phyloP scores from a whole-genome alignment of 768 basidiomycete genomes.

The Trametes maxima region DNA sequence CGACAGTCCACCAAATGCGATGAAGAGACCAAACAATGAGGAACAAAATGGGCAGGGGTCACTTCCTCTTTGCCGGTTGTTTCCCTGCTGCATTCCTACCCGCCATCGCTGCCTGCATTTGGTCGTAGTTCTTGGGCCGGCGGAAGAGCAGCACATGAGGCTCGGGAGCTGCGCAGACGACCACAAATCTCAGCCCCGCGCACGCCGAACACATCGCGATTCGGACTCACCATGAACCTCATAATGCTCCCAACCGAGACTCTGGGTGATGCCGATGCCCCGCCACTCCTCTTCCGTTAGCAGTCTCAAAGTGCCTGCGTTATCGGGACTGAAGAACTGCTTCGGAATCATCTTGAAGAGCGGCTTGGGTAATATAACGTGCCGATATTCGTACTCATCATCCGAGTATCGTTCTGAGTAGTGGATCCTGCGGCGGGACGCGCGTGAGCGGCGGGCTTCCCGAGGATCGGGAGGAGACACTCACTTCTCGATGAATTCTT shows the following conservation, averaged over 20 bases:
- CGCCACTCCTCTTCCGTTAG: constrained; percentile 92
- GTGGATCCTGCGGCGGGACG: constrained; percentile 60
- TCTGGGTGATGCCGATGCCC: constrained; percentile 94
- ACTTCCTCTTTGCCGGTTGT: constrained; percentile 47
- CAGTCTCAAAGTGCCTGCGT: constrained; percentile 79
- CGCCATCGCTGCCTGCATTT: constrained; percentile 23
- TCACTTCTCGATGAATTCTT: constrained; percentile 82
- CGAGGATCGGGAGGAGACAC: constrained; percentile 21
- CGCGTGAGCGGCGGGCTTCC: constrained; percentile 18
- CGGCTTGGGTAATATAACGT: constrained; percentile 95
- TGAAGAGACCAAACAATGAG: background rate
- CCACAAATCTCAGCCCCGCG: background rate
- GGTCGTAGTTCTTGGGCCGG: constrained; percentile 66
- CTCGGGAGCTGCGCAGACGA: constrained; percentile 65
- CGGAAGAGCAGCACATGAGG: constrained; percentile 95
- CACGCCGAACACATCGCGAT: background rate
- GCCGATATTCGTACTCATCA: constrained; percentile 92
- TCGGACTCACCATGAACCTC: constrained; percentile 84
- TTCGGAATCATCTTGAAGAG: constrained; percentile 94
- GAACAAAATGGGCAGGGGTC: background rate
- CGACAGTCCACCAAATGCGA: constrained; percentile 12
- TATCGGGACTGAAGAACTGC: constrained; percentile 69
- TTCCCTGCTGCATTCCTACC: constrained; percentile 34
- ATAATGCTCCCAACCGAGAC: constrained; percentile 96
- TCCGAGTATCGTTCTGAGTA: constrained; percentile 93